phyloP scores from a whole-genome alignment of 2,329 filamentous ascomycete species.

The Cladorrhinum sp. region DNA sequence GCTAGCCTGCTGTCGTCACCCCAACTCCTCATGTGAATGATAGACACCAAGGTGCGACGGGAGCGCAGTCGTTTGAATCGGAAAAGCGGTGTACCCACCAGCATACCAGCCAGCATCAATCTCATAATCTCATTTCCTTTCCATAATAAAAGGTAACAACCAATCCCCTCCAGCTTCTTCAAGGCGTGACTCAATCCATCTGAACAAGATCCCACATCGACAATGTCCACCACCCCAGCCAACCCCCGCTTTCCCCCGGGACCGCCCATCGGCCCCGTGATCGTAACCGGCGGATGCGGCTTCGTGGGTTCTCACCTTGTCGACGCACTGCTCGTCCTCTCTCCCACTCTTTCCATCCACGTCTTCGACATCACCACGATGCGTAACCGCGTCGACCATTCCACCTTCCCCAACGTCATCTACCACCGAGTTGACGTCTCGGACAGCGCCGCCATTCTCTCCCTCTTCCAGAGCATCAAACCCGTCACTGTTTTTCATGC shows the following conservation, averaged over 20 bases:
- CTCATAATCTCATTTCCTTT: background rate
- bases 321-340: constrained; percentile 12
- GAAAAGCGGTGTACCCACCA: background rate
- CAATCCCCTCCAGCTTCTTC: constrained; percentile 3
- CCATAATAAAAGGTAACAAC: background rate
- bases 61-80: constrained; percentile 3
- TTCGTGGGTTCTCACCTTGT: constrained; percentile 24
- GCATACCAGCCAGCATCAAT: background rate
- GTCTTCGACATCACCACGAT: constrained; percentile 16
- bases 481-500: constrained; percentile 22
- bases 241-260: constrained; percentile 4
- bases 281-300: constrained; percentile 23
- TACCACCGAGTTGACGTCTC: constrained; percentile 21
- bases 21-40: background rate
- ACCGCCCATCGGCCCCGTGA: constrained; percentile 14
- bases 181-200: background rate
- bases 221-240: constrained; percentile 4
- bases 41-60: background rate
- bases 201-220: constrained; percentile 6
- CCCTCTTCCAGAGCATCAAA: constrained; percentile 9
- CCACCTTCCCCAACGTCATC: constrained; percentile 11
- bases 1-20: background rate
- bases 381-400: constrained; percentile 13
- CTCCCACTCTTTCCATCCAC: constrained; percentile 12
- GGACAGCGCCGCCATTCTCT: constrained; percentile 7